Base-by-base conservation (phyloP, 345 rosid species). In the Citrus australasica region DNA sequence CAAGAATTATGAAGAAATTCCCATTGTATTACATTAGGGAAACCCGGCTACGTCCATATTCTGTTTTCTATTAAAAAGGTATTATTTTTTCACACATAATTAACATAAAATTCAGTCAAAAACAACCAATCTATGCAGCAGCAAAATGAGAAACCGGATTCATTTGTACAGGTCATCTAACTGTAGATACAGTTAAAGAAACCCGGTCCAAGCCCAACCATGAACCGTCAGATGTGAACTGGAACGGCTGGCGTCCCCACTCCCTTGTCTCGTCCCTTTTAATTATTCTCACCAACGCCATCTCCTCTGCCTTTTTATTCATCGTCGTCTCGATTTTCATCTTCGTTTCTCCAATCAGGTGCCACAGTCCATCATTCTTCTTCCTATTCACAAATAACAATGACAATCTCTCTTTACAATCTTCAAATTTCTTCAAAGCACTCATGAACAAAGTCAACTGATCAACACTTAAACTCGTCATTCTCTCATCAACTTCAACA, bases 361-460 rank as follows among this genome's bases (percentile, higher is more conserved):
- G 90, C 95, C 95, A 88, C 68, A 89, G 55, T 9, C 77, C 79
- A 78, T 88, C 90, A 42, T 86, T 81, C 77, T 82, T 84, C 9
- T 82, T 86, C 71, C 79, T 83, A 60, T 86, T 89, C 25, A 60
- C 84, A 64, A 91, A 89, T 82, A 91, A 9, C 82, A 51, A 21
- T 5, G n/a, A 2, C 71, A 88, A n/a, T 69, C 80, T 83, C 53
- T 60, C 88, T 73, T 71, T 82, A 68, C 83, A 88, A 74, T 59
- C 84, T 81, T 87, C 90, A 2, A 87, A 40, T 55, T 82, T 75
- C 69, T 72, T 75, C 85, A 88, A 71, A 14, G 33, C 69, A 30
- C 58, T 58, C 33, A 51, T 24, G 30, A 87, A 21, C 82, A 58
- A 84, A 76, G 84, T 81, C 86, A 83, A 80, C 76, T 89, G 89